These are phyloP conservation scores for Schwanniomyces occidentalis DNA, from an alignment of 805 yeast genomes.

Conservation along the genomic window DNA sequence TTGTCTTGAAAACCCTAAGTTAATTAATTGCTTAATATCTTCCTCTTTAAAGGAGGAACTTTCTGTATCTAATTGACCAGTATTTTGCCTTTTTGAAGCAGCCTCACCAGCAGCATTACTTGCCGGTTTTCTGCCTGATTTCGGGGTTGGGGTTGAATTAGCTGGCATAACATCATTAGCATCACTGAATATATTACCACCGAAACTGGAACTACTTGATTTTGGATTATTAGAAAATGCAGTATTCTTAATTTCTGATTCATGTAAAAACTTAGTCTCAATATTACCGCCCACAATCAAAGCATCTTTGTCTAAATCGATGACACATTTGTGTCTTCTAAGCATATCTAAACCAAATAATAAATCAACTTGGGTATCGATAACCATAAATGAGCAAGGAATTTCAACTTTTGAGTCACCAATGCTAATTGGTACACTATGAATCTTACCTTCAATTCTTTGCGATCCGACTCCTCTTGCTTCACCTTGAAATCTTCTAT, in stretches of 20 bases:
- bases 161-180: slow-evolving; percentile 11
- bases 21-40: slow-evolving; percentile 42
- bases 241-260: slow-evolving; percentile 58
- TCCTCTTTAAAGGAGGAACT: slow-evolving; percentile 19
- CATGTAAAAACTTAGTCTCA: slow-evolving; percentile 71
- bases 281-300: slow-evolving; percentile 69
- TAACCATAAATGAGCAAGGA: slow-evolving; percentile 40
- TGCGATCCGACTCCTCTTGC: slow-evolving; percentile 91
- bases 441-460: slow-evolving; percentile 78
- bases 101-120: slow-evolving; percentile 18
- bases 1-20: slow-evolving; percentile 67
- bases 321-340: slow-evolving; percentile 78
- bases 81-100: slow-evolving; percentile 18
- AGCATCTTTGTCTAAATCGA: slow-evolving; percentile 68
- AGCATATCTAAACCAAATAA: slow-evolving; percentile 89
- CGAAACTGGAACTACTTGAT: slow-evolving; percentile 23
- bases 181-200: slow-evolving; percentile 34
- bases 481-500: slow-evolving; percentile 73
- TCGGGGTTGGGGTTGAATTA: slow-evolving; percentile 10
- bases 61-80: slow-evolving; percentile 10
- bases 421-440: slow-evolving; percentile 81
- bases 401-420: slow-evolving; percentile 48
- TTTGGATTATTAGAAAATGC: slow-evolving; percentile 17
- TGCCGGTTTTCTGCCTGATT: slow-evolving; percentile 7
- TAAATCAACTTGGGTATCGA: slow-evolving; percentile 73